Conservation (phyloP, 495 filamentous ascomycete genomes). For the Cairneyella variabilis region DNA sequence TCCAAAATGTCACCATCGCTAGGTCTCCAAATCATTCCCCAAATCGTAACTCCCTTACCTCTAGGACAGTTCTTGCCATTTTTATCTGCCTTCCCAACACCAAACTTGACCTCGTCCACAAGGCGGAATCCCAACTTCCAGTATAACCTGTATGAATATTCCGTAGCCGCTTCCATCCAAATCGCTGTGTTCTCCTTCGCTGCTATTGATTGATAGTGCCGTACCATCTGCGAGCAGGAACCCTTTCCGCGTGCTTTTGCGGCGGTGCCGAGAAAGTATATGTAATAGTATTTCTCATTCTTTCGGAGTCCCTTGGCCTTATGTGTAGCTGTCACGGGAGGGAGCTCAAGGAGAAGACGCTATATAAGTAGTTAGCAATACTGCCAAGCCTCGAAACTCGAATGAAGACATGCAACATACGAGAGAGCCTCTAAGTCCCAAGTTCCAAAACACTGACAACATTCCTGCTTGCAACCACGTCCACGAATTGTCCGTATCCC, state of each 20-base stretch:
- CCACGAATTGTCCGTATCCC: neutral
- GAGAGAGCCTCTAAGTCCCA: conserved; percentile 6
- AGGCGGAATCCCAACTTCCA: conserved; percentile 8
- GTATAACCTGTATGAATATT: neutral
- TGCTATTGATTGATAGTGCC: conserved; percentile 9
- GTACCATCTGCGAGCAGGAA: conserved; percentile 1
- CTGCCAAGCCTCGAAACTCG: too few species aligned
- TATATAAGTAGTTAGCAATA: too few species aligned
- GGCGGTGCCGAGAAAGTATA: conserved; percentile 10
- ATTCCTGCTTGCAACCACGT: neutral
- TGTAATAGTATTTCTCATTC: conserved; percentile 17
- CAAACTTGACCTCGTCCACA: conserved; percentile 7
- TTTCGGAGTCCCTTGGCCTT: neutral
- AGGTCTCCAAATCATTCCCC: conserved; percentile 22
- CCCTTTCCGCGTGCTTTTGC: neutral
- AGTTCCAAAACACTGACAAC: conserved; percentile 17
- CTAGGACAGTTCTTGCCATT: neutral
- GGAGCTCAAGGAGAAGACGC: too few species aligned
- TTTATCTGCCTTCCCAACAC: conserved; percentile 13
- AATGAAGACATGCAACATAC: neutral
- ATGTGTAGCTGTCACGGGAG: neutral
- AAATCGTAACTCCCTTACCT: conserved; percentile 13
- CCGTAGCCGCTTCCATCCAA: conserved; percentile 19
- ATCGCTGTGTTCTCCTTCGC: conserved; percentile 8
- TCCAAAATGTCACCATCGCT: too few species aligned